Evolutionary conservation across 2,329 filamentous ascomycete species (phyloP).

Genomic region (Aspergillus pseudotamarii): DNA sequence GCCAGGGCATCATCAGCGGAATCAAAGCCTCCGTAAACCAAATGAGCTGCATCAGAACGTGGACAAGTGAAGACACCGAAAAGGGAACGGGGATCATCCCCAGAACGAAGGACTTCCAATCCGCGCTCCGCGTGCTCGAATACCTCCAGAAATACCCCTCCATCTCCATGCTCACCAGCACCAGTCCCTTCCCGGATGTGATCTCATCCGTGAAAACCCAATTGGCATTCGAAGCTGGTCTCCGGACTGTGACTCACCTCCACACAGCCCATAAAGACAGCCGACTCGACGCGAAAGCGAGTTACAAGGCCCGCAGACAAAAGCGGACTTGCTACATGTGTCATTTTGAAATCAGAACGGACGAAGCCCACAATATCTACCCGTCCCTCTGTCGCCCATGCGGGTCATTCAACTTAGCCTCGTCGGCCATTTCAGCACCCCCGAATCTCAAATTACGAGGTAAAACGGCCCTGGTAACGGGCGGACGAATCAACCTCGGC

Average conservation of each 20-base stretch:
- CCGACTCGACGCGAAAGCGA: not conserved
- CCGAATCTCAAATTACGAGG: conserved; percentile 27
- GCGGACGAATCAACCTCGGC: conserved; percentile 40
- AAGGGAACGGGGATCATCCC: not conserved
- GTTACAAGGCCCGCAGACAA: not conserved
- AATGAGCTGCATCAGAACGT: conserved; percentile 4
- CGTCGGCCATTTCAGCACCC: conserved; percentile 31
- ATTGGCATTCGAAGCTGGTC: conserved; percentile 8
- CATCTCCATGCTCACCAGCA: not conserved
- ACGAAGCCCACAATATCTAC: conserved; percentile 26
- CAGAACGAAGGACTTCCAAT: not conserved
- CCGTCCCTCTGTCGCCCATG: conserved; percentile 37
- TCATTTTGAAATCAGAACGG: conserved; percentile 20
- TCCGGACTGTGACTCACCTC: not conserved
- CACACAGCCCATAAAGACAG: not conserved
- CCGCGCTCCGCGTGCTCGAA: conserved; percentile 11
- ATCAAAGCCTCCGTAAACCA: conserved; percentile 22
- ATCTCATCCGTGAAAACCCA: conserved; percentile 12
- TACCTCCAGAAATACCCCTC: conserved; percentile 20
- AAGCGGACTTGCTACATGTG: conserved; percentile 39
- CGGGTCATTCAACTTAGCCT: conserved; percentile 39
- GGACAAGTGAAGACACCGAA: not conserved
- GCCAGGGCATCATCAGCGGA: conserved; percentile 21
- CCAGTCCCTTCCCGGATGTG: conserved; percentile 11
- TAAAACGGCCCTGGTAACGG: conserved; percentile 37